Conservation (phyloP, 345 rosid species). For the Eucalyptus pauciflora region DNA sequence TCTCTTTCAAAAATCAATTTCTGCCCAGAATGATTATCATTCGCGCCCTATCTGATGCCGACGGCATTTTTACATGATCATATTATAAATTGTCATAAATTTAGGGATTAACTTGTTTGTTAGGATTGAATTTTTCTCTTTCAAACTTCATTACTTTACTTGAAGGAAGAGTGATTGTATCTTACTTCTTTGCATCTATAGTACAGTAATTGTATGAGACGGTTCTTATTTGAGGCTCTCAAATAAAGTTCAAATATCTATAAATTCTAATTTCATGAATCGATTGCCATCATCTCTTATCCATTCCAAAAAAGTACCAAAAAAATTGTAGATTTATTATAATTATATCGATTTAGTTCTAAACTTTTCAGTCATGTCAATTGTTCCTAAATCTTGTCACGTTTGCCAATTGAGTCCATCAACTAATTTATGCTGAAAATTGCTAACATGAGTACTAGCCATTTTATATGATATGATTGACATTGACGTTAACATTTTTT, state of each 20-base stretch:
- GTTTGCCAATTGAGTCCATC: no score
- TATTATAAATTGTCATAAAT: not conserved
- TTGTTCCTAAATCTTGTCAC: no score
- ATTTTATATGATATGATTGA: fast-evolving
- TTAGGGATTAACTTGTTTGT: not conserved
- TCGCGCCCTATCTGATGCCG: not conserved
- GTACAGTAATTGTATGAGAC: not conserved
- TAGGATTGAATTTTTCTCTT: not conserved
- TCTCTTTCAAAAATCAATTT: no score
- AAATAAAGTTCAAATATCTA: not conserved
- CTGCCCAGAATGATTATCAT: no score
- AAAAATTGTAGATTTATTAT: fast-evolving
- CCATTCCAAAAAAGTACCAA: no score
- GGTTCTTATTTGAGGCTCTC: not conserved
- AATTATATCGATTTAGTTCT: fast-evolving
- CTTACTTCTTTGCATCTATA: not conserved
- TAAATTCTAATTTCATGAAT: not conserved
- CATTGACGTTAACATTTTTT: fast-evolving
- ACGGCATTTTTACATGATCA: not conserved
- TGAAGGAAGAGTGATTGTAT: not conserved
- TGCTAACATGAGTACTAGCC: fast-evolving
- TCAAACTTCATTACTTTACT: not conserved
- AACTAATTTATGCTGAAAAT: no score
- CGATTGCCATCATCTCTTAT: no score
- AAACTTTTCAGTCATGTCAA: fast-evolving